Evolutionary conservation across 805 yeast species (phyloP).

Genomic region (Starmerella khaoyaiensis): DNA sequence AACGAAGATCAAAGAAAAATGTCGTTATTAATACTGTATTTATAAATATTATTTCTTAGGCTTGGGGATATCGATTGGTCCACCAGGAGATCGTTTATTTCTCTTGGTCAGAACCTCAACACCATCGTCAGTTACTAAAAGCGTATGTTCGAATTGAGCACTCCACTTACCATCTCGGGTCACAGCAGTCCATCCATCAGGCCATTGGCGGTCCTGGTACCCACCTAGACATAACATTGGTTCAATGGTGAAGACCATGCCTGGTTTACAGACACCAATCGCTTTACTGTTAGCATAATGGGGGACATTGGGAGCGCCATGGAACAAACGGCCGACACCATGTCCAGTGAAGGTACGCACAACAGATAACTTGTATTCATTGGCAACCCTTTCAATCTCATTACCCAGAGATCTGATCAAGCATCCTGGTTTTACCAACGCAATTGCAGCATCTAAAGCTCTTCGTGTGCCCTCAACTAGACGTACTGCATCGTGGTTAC

Average conservation of each 20-base stretch:
- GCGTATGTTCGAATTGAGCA: slow-evolving; percentile 89
- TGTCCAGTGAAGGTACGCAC: slow-evolving; percentile 90
- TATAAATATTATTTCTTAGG: not conserved
- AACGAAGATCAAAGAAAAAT: not conserved
- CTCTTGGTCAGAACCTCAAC: slow-evolving; percentile 82
- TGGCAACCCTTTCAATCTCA: slow-evolving; percentile 76
- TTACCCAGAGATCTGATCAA: slow-evolving; percentile 80
- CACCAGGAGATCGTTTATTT: slow-evolving; percentile 75
- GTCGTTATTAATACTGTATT: not conserved
- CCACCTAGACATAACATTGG: slow-evolving; percentile 90
- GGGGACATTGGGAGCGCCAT: slow-evolving; percentile 82
- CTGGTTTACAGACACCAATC: slow-evolving; percentile 86
- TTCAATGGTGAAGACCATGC: slow-evolving; percentile 93
- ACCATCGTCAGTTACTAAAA: slow-evolving; percentile 86
- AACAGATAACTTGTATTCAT: slow-evolving; percentile 63
- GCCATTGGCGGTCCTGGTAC: slow-evolving; percentile 77
- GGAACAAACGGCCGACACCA: slow-evolving; percentile 79
- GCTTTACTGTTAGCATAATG: slow-evolving; percentile 92
- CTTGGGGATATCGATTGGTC: slow-evolving; percentile 35
- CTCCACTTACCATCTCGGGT: slow-evolving; percentile 81
- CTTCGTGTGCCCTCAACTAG: slow-evolving; percentile 88
- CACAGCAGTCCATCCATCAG: slow-evolving; percentile 92
- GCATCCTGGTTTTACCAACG: slow-evolving; percentile 77
- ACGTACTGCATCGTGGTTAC: slow-evolving; percentile 70
- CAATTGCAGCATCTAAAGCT: slow-evolving; percentile 71